These are phyloP conservation scores for Telfairia occidentalis DNA, from an alignment of 331 rosid species.

Conservation along the genomic window DNA sequence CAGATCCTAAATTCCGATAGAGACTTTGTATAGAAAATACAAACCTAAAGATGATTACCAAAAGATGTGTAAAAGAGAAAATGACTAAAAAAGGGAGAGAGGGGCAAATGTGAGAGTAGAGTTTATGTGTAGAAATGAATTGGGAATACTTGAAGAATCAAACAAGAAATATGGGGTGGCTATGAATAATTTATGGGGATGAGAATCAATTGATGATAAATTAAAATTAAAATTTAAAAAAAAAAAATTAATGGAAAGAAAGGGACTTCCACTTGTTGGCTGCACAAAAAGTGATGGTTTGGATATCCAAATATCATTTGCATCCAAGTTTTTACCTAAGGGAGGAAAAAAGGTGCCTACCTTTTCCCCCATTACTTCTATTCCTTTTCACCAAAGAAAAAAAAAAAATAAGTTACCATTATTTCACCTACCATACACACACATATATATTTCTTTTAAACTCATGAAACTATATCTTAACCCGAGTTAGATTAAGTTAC, in stretches of 20 bases:
- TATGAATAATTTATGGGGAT: neutral
- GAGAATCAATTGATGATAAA: neutral
- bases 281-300: slow-evolving; percentile 4
- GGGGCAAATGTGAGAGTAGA: neutral
- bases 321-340: neutral
- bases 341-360: slow-evolving; percentile 1
- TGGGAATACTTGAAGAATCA: neutral
- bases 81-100: neutral
- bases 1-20: neutral
- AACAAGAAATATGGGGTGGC: neutral
- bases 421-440: neutral
- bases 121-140: neutral
- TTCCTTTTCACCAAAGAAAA: neutral
- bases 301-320: slow-evolving; percentile 5
- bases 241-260: neutral
- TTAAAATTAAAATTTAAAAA: too few species aligned
- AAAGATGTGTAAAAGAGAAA: neutral
- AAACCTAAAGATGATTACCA: neutral
- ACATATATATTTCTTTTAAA: neutral
- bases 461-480: neutral
- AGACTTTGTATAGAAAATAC: neutral
- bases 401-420: neutral
- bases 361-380: neutral
- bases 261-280: neutral
- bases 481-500: neutral